Conservation (phyloP, 176 grass and related monocot species). For the Aegilops longissima region DNA sequence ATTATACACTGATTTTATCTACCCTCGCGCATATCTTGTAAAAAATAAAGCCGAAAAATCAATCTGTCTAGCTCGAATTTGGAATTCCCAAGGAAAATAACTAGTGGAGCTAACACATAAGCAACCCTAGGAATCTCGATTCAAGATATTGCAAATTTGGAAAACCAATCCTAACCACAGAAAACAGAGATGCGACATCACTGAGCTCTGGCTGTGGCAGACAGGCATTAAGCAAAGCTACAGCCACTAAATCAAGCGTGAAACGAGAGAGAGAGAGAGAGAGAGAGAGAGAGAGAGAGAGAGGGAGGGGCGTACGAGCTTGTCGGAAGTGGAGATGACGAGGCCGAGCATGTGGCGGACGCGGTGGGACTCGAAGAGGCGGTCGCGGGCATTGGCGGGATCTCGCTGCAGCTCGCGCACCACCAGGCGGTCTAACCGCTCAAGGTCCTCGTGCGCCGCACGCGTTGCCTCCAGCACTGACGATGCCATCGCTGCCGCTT, state of each 20-base stretch:
- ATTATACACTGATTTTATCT: not conserved
- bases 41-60: not conserved
- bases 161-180: not conserved
- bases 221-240: not conserved
- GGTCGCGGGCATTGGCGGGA: constrained; percentile 74
- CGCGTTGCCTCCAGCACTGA: constrained; percentile 89
- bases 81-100: not conserved
- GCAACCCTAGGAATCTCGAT: not conserved
- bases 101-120: not conserved
- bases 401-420: constrained; percentile 89
- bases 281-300: too few relatives aligned
- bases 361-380: constrained; percentile 91
- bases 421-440: constrained; percentile 79
- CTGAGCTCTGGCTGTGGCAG: not conserved
- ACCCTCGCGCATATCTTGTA: not conserved
- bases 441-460: constrained; percentile 81
- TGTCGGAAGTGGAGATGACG: constrained; percentile 63
- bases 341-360: constrained; percentile 87
- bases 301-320: constrained; percentile 44
- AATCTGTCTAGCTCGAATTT: not conserved
- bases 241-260: not conserved
- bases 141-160: not conserved
- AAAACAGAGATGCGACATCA: too few relatives aligned
- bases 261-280: not conserved
- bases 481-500: constrained; percentile 54